phyloP scores from a whole-genome alignment of 768 basidiomycete species.

The Leucosporidium scottii region DNA sequence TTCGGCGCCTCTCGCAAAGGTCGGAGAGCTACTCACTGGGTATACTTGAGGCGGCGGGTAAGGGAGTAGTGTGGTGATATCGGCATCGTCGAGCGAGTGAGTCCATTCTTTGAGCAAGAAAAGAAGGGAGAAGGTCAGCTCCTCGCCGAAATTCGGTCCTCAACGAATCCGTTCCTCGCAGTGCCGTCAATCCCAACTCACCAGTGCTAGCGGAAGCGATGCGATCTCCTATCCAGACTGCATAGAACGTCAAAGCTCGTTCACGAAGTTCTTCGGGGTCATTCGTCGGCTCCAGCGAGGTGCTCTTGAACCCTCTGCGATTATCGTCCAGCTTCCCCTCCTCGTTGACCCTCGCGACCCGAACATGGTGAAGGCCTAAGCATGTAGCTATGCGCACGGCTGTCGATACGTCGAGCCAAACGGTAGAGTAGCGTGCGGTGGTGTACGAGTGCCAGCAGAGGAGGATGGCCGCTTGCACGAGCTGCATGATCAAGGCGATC shows the following conservation, averaged over 20 bases:
- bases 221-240: conserved; percentile 26
- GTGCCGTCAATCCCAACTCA: too few relatives aligned
- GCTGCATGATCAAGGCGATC: conserved; percentile 23
- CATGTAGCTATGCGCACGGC: conserved; percentile 30
- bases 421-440: conserved; percentile 5
- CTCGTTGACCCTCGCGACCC: background rate
- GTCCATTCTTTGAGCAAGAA: background rate
- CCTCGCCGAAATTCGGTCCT: conserved; percentile 1
- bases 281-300: conserved; percentile 6
- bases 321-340: background rate
- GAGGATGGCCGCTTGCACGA: conserved; percentile 27
- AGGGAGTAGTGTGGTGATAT: conserved; percentile 20
- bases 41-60: background rate
- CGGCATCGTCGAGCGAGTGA: background rate
- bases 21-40: background rate
- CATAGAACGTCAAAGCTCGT: conserved; percentile 24
- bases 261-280: conserved; percentile 19
- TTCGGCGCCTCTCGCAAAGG: background rate
- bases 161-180: too few relatives aligned
- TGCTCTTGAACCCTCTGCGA: conserved; percentile 2
- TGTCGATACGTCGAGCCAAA: conserved; percentile 30
- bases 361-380: conserved; percentile 35
- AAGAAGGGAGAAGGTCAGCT: too few relatives aligned
- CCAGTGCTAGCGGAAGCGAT: conserved; percentile 29
- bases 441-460: conserved; percentile 25